Evolutionary conservation across 495 filamentous ascomycete species (phyloP).

Genomic region (Pseudomonodictys pantanalensis): DNA sequence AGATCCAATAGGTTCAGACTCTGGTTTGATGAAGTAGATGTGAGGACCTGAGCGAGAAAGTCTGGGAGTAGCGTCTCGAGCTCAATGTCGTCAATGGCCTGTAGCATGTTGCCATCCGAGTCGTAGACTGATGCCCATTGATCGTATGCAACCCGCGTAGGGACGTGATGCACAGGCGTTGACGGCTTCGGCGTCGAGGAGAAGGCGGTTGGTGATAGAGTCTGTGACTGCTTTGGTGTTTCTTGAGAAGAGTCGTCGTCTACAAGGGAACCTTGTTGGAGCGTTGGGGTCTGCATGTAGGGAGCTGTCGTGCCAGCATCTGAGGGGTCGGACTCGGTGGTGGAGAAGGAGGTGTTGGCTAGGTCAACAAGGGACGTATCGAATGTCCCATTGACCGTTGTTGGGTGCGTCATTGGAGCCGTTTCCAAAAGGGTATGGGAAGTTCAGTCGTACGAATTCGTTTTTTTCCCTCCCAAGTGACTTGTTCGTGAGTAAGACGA

Average conservation of each 20-base stretch:
- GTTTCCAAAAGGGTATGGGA: background rate
- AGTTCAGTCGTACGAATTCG: background rate
- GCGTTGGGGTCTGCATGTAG: background rate
- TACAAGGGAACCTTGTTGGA: background rate
- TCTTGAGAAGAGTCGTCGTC: background rate
- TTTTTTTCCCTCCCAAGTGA: too few relatives aligned
- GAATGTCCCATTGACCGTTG: slow-evolving; percentile 32
- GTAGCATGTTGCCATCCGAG: slow-evolving; percentile 70
- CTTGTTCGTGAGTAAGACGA: too few relatives aligned
- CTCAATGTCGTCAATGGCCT: slow-evolving; percentile 63
- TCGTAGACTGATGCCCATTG: slow-evolving; percentile 61
- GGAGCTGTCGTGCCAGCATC: background rate
- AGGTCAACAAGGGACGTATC: slow-evolving; percentile 36
- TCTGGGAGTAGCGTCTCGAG: slow-evolving; percentile 54
- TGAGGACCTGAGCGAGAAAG: slow-evolving; percentile 46
- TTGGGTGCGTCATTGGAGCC: slow-evolving; percentile 35
- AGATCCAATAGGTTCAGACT: slow-evolving; percentile 54
- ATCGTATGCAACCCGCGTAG: slow-evolving; percentile 46
- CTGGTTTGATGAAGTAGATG: slow-evolving; percentile 21
- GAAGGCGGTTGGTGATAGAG: background rate
- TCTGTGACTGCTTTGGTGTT: slow-evolving; percentile 5
- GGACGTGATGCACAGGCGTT: slow-evolving; percentile 37
- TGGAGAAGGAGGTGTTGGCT: slow-evolving; percentile 24
- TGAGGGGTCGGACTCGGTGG: slow-evolving; percentile 29
- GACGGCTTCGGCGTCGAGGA: background rate